phyloP scores from a whole-genome alignment of 129 eudicot species.

The Flaveria bidentis region DNA sequence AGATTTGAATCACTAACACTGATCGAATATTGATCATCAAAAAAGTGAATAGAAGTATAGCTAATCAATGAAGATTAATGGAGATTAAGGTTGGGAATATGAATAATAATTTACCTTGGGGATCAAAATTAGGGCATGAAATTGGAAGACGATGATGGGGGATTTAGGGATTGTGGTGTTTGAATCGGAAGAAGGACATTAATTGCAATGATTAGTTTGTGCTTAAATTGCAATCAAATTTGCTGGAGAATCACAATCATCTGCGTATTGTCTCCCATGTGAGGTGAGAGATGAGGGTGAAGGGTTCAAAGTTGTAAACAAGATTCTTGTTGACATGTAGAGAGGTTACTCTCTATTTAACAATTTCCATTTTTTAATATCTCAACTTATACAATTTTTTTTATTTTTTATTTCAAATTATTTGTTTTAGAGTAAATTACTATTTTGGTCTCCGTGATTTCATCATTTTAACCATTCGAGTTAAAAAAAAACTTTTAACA shows the following conservation, averaged over 20 bases:
- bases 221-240: constrained; percentile 5
- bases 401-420: neutral
- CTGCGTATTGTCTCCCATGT: constrained; percentile 23
- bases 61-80: neutral
- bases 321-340: constrained; percentile 6
- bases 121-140: constrained; percentile 26
- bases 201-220: constrained; percentile 19
- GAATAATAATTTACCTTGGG: constrained; percentile 18
- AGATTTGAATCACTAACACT: neutral
- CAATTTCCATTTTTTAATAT: neutral
- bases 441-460: too few relatives aligned
- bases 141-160: neutral
- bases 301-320: constrained; percentile 3
- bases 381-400: neutral
- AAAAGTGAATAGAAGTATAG: neutral
- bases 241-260: constrained; percentile 27
- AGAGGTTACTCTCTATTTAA: neutral
- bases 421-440: neutral
- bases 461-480: too few relatives aligned
- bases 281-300: neutral
- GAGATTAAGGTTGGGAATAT: neutral
- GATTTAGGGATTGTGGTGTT: constrained; percentile 15
- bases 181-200: constrained; percentile 12
- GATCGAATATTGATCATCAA: constrained; percentile 2
- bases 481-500: too few relatives aligned